A percentile compares a stretch with the other conserved stretches of the same genome.
Conservation (phyloP, 805 yeast genomes). For the Wickerhamiella parazyma region DNA sequence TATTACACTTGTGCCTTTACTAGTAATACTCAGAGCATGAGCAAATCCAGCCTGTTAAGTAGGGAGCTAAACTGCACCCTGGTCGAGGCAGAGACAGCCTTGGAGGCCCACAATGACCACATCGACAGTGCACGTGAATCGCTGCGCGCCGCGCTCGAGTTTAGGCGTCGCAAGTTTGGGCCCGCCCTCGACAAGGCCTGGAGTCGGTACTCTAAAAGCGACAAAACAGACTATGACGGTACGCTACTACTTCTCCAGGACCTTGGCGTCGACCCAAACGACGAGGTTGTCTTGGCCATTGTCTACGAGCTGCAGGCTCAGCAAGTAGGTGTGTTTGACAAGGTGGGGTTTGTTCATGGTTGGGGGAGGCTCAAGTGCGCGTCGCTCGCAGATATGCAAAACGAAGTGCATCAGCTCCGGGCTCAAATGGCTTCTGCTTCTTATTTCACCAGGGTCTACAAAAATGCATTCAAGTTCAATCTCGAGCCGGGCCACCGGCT, state of each 20-base stretch:
- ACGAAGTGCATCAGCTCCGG: conserved; percentile 26
- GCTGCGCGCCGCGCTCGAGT: conserved; percentile 1
- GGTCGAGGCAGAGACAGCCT: conserved; percentile 11
- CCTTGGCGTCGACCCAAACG: conserved; percentile 60
- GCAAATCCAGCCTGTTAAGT: conserved; percentile 9
- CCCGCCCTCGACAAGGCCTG: neutral
- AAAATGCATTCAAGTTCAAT: conserved; percentile 54
- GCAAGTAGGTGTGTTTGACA: conserved; percentile 45
- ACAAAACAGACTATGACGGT: conserved; percentile 60
- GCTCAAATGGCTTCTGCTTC: conserved; percentile 22
- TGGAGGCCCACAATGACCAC: conserved; percentile 6
- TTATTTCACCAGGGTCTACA: conserved; percentile 48
- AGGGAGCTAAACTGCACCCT: conserved; percentile 12
- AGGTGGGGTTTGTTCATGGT: conserved; percentile 37
- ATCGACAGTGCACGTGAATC: neutral
- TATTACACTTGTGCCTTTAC: no score
- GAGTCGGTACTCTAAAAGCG: neutral
- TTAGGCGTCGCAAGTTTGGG: conserved; percentile 8
- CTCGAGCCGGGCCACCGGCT: conserved; percentile 44
- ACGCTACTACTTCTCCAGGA: conserved; percentile 56
- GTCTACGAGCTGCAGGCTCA: conserved; percentile 60
- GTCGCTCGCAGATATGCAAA: conserved; percentile 36
- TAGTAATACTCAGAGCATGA: no score
- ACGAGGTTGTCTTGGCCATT: conserved; percentile 51
- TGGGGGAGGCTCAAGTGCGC: conserved; percentile 36